Base-by-base conservation (phyloP, 1,139 yeast genomes). In the Kodamaea derodonti region DNA sequence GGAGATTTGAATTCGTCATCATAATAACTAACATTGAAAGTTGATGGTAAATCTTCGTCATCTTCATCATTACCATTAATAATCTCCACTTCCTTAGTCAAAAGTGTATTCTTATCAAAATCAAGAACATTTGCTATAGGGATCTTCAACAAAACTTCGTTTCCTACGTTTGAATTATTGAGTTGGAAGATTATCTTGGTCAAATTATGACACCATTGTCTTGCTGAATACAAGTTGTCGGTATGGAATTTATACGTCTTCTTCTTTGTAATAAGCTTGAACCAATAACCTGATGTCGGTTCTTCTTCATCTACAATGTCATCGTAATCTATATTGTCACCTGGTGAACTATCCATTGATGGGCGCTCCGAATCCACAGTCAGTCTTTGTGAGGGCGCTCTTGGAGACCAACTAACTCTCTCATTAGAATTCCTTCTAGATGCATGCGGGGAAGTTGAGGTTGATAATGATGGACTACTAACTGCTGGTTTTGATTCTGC, bases 181-280 rank as follows among this genome's bases (percentile, higher is more conserved):
- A 61, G 46, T 38, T 61, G 64, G 56, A 90, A 90, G 2, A 86
- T 78, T 38, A 83, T 80, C 49, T 84, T 85, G 42, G 85, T 84
- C 32, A 90, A 60, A 13, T 75, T 65, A 39, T 80, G 80, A 32
- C 78, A 82, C 97, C 97, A 90, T 27, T 79, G 75, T 38, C 84
- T 69, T 0, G 97, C 97, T 5, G 81, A 66, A 41, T 71, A 77
- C 14, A 75, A 61, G 27, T 83, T 80, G 48, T 88, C 97, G 1
- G 95, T 84, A 41, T 73, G 73, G 48, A 90, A 83, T 30, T 69
- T 68, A 53, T 82, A 82, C 0, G 76, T 71, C 42, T 78, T 76
- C 28, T 70, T 68, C 34, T 72, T 78, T 1, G 92, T 79, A 2
- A 72, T 57, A 20, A 83, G 56, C 36, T 68, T 67, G 42, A 83